Percentiles rank a stretch among this genome's conserved stretches.
phyloP scores from a whole-genome alignment of 768 basidiomycete genomes.

The Daedaleopsis nitida region DNA sequence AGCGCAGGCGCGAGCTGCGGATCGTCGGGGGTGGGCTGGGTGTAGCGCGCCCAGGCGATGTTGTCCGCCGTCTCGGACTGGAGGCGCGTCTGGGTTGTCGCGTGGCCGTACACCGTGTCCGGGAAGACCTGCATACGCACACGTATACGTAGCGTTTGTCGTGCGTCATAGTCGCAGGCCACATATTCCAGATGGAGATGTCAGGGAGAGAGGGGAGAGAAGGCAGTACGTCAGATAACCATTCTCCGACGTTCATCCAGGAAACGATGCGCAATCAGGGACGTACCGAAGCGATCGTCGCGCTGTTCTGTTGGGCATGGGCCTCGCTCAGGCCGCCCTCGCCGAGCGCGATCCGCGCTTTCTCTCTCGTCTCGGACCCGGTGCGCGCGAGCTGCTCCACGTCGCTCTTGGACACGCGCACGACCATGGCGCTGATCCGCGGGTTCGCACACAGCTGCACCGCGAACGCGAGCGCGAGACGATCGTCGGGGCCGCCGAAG shows the following conservation, averaged over 20 bases:
- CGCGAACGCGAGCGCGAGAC: constrained; percentile 82
- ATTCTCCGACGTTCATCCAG: background rate
- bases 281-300: constrained; percentile 53
- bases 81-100: constrained; percentile 62
- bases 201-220: too few species aligned
- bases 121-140: constrained; percentile 39
- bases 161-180: too few species aligned
- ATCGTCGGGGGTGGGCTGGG: constrained; percentile 33
- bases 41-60: constrained; percentile 70
- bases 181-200: too few species aligned
- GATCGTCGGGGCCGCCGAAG: constrained; percentile 93
- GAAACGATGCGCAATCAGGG: background rate
- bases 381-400: constrained; percentile 6
- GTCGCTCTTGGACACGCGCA: constrained; percentile 61
- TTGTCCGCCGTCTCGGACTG: constrained; percentile 87
- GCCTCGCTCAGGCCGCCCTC: constrained; percentile 16
- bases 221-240: background rate
- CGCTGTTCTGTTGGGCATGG: constrained; percentile 20
- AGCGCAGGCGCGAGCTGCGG: constrained; percentile 37
- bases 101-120: constrained; percentile 72
- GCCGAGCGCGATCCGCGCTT: constrained; percentile 29
- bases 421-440: constrained; percentile 70
- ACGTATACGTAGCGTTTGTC: too few species aligned
- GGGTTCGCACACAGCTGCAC: constrained; percentile 79
- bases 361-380: background rate